Evolutionary conservation across 2,329 filamentous ascomycete genomes (phyloP).

Genomic region (Colletotrichum sp.): DNA sequence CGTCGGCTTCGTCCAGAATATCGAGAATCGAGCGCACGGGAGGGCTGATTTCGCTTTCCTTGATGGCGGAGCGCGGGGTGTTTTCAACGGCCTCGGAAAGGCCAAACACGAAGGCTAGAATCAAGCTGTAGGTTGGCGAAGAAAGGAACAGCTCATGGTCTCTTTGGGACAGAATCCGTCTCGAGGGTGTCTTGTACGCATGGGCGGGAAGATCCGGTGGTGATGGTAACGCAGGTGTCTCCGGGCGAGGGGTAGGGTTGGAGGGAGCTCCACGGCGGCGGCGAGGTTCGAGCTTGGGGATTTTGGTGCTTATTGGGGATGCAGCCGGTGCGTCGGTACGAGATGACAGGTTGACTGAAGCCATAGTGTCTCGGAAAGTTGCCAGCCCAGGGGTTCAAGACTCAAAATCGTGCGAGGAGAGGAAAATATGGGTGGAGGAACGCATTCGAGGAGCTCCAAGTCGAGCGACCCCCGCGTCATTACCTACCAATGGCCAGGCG

Average conservation of each 20-base stretch:
- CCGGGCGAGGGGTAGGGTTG: slow-evolving; percentile 70
- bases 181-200: slow-evolving; percentile 69
- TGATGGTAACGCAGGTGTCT: slow-evolving; percentile 75
- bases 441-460: not conserved
- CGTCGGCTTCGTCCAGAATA: slow-evolving; percentile 74
- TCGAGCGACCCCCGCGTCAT: not conserved
- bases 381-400: not conserved
- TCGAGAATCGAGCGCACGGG: slow-evolving; percentile 67
- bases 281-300: slow-evolving; percentile 73
- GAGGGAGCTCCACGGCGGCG: slow-evolving; percentile 55
- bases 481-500: not conserved
- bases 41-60: slow-evolving; percentile 60
- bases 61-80: slow-evolving; percentile 68
- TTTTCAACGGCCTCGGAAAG: slow-evolving; percentile 83
- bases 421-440: not conserved
- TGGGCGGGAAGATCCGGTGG: slow-evolving; percentile 67
- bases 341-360: not conserved
- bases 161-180: slow-evolving; percentile 79
- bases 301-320: slow-evolving; percentile 31
- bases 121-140: slow-evolving; percentile 76
- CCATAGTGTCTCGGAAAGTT: not conserved
- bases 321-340: not conserved
- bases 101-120: slow-evolving; percentile 85
- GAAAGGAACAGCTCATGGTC: slow-evolving; percentile 84
- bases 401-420: not conserved